These are phyloP conservation scores for Ceratobasidium sp. DNA, from an alignment of 1,284 basidiomycete species.

Conservation along the genomic window DNA sequence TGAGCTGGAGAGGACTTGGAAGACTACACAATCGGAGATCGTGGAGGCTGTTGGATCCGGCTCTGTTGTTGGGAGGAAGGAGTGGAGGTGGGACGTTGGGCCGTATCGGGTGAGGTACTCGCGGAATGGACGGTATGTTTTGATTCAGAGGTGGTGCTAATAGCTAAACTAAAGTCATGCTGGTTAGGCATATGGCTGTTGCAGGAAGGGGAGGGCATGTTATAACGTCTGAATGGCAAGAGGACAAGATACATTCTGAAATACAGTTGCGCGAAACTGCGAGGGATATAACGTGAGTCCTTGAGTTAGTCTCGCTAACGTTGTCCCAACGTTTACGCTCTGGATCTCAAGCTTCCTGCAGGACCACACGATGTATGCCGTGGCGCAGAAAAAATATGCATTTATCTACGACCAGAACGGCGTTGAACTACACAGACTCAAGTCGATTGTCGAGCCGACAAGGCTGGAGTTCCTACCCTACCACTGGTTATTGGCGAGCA, in stretches of 20 bases:
- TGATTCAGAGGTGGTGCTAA: slow-evolving; percentile 41
- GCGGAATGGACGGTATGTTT: slow-evolving; percentile 83
- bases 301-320: background rate
- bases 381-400: slow-evolving; percentile 95
- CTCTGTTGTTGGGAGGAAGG: slow-evolving; percentile 77
- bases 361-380: slow-evolving; percentile 91
- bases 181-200: slow-evolving; percentile 83
- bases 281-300: slow-evolving; percentile 82
- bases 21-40: slow-evolving; percentile 86
- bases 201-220: slow-evolving; percentile 87
- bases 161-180: slow-evolving; percentile 14
- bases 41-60: slow-evolving; percentile 74
- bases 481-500: slow-evolving; percentile 91
- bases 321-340: background rate
- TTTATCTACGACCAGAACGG: slow-evolving; percentile 97
- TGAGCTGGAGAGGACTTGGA: slow-evolving; percentile 89
- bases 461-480: slow-evolving; percentile 94
- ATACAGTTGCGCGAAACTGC: slow-evolving; percentile 91
- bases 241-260: slow-evolving; percentile 87
- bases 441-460: slow-evolving; percentile 89
- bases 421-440: slow-evolving; percentile 89
- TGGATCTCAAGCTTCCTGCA: slow-evolving; percentile 79
- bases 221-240: slow-evolving; percentile 96
- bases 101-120: slow-evolving; percentile 87
- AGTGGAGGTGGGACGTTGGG: slow-evolving; percentile 88